phyloP scores from a whole-genome alignment of 495 filamentous ascomycete genomes.

The Oleoguttula mirabilis region DNA sequence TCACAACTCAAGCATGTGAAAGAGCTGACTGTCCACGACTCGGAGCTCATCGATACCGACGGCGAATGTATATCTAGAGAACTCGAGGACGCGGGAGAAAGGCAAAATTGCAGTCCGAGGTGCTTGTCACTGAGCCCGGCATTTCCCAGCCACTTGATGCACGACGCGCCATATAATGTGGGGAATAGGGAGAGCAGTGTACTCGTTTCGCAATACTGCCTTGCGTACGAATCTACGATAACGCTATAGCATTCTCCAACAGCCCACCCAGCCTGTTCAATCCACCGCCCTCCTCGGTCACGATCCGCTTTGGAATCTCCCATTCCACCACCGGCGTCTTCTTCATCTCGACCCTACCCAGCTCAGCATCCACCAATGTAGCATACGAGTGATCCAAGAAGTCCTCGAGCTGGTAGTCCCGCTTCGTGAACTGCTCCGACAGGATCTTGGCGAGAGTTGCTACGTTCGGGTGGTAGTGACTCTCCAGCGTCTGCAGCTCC shows the following conservation, averaged over 20 bases:
- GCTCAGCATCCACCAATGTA: conserved; percentile 69
- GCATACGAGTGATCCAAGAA: conserved; percentile 88
- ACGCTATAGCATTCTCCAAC: conserved; percentile 15
- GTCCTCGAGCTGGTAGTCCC: conserved; percentile 82
- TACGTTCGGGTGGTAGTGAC: conserved; percentile 95
- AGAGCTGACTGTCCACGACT: too few relatives aligned
- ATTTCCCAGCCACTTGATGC: too few relatives aligned
- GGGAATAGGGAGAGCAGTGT: too few relatives aligned
- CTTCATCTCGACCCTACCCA: conserved; percentile 72
- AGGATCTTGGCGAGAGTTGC: conserved; percentile 88
- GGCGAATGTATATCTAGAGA: too few relatives aligned
- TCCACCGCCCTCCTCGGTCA: conserved; percentile 42
- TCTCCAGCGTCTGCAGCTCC: conserved; percentile 82
- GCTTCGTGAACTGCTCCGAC: conserved; percentile 94
- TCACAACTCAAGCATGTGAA: too few relatives aligned
- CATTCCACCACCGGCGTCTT: conserved; percentile 80
- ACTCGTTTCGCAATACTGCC: too few relatives aligned
- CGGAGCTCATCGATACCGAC: too few relatives aligned
- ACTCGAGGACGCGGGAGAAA: too few relatives aligned
- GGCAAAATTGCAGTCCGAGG: too few relatives aligned
- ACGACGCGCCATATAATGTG: too few relatives aligned
- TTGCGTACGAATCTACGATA: too few relatives aligned
- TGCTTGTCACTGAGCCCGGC: too few relatives aligned
- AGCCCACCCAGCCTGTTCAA: conserved; percentile 28
- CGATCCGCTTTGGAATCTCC: conserved; percentile 84